phyloP scores from a whole-genome alignment of 331 rosid species.

The Quercus phellos region DNA sequence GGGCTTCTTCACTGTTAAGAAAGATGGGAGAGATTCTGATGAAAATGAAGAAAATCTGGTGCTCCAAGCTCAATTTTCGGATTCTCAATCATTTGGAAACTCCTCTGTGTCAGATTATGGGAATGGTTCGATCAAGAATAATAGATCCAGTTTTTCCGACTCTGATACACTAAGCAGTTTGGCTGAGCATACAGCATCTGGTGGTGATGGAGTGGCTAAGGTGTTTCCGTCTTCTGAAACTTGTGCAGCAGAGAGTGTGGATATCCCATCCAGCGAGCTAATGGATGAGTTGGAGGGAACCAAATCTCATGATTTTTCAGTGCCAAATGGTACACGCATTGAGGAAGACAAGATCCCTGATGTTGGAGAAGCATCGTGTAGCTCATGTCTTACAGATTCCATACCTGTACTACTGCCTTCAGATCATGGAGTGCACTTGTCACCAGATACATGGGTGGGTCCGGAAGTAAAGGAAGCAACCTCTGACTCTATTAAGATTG shows the following conservation, averaged over 20 bases:
- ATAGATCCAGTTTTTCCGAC: conserved; percentile 40
- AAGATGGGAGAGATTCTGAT: conserved; percentile 34
- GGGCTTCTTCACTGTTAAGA: conserved; percentile 29
- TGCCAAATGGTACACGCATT: conserved; percentile 24
- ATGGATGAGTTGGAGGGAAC: conserved; percentile 25
- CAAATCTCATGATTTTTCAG: conserved; percentile 22
- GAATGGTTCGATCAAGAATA: conserved; percentile 43
- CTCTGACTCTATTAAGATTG: conserved; percentile 14
- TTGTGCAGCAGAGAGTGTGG: conserved; percentile 34
- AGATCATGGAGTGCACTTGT: conserved; percentile 35
- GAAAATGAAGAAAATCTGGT: conserved; percentile 43
- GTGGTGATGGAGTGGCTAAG: conserved; percentile 29
- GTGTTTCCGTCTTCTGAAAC: conserved; percentile 32
- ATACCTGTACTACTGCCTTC: conserved; percentile 20
- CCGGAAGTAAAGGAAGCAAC: conserved; percentile 33
- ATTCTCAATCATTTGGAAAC: conserved; percentile 51
- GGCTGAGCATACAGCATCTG: conserved; percentile 46
- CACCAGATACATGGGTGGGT: conserved; percentile 19
- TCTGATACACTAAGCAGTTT: conserved; percentile 42
- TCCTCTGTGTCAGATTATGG: conserved; percentile 58
- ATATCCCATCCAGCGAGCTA: conserved; percentile 27
- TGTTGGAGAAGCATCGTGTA: conserved; percentile 35
- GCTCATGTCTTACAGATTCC: conserved; percentile 32
- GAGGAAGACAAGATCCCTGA: conserved; percentile 33
- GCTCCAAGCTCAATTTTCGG: conserved; percentile 43